Evolutionary conservation across 345 rosid genomes (phyloP), one percentile per base, ranked within the genome.

Genomic region (Populus euphratica): DNA sequence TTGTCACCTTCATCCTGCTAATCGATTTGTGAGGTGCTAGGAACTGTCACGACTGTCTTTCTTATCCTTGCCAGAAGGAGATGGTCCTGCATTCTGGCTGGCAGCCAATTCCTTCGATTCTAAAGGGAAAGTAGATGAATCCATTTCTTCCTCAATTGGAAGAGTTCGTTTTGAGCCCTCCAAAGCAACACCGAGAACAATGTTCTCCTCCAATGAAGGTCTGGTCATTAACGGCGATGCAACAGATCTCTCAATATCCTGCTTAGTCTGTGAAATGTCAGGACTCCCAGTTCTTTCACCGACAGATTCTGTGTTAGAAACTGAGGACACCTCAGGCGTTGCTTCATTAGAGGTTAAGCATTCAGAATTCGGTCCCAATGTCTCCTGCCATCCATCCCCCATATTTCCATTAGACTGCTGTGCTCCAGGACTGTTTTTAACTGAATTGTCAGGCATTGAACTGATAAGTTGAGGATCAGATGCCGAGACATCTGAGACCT

Each of bases 101-200:
- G 86, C 73, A 61, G 88, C 88, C 74, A 89, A 74, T 83, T 92
- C 93, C 86, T 91, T 88, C 0, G 89, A 77, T 59, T 90, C 94
- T 35, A 67, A 29, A 14, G 86, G 75, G 9, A 59, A 56, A 20
- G 84, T 56, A 52, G 89, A 79, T 39, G 85, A 70, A 12, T 70
- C 74, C 16, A 20, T 69, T 74, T 91, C 93, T 77, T 89, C 98
- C 62, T 93, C 97, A n/a, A 93, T 90, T 2, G 93, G 98, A 59
- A 93, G 95, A 21, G 93, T 93, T n/a, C 94, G 87, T 81, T 91
- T 93, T 23, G 95, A 90, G 50, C 98, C 98, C 68, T 94, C 98
- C 64, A 94, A 69, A 6, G 98, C 98, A 63, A 94, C 98, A 5
- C 92, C 97, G 18, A 94, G 95, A 80, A 94, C 91, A 68, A 94